Evolutionary conservation across 2,329 filamentous ascomycete species (phyloP).

Genomic region (Ophiostoma novo-ulmi): DNA sequence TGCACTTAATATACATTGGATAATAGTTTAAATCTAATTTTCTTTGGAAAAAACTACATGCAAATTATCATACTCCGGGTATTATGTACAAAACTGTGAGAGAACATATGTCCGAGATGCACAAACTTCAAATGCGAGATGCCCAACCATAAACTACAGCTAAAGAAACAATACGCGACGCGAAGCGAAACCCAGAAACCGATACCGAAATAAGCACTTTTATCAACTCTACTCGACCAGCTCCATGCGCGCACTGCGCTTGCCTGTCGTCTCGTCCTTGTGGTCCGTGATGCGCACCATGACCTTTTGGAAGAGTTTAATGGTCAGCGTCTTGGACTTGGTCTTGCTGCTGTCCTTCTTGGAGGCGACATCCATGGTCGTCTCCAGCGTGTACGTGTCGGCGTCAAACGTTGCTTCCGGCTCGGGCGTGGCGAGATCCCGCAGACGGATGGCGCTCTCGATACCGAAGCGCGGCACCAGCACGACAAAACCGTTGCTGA

Average conservation of each 20-base stretch:
- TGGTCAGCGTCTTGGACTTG: slow-evolving; percentile 49
- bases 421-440: slow-evolving; percentile 68
- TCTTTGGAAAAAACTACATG: slow-evolving; percentile 15
- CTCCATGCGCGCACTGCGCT: slow-evolving; percentile 81
- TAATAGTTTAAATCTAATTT: neutral
- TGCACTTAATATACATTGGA: neutral
- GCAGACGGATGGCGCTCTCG: slow-evolving; percentile 80
- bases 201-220: slow-evolving; percentile 2
- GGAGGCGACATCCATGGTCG: slow-evolving; percentile 32
- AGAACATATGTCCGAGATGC: slow-evolving; percentile 8
- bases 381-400: slow-evolving; percentile 73
- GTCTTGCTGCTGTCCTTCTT: slow-evolving; percentile 6
- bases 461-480: slow-evolving; percentile 95
- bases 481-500: slow-evolving; percentile 95
- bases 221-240: slow-evolving; percentile 41
- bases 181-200: neutral
- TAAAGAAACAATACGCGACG: neutral
- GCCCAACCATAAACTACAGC: neutral
- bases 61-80: slow-evolving; percentile 20
- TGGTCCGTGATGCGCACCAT: slow-evolving; percentile 84
- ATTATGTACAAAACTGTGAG: slow-evolving; percentile 18
- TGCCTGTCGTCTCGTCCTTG: slow-evolving; percentile 91
- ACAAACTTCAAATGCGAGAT: neutral
- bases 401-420: slow-evolving; percentile 79
- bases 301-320: slow-evolving; percentile 91